Evolutionary conservation across 345 rosid species (phyloP), one percentile per base, ranked within the genome.

Genomic region (Rhizophora mangle): DNA sequence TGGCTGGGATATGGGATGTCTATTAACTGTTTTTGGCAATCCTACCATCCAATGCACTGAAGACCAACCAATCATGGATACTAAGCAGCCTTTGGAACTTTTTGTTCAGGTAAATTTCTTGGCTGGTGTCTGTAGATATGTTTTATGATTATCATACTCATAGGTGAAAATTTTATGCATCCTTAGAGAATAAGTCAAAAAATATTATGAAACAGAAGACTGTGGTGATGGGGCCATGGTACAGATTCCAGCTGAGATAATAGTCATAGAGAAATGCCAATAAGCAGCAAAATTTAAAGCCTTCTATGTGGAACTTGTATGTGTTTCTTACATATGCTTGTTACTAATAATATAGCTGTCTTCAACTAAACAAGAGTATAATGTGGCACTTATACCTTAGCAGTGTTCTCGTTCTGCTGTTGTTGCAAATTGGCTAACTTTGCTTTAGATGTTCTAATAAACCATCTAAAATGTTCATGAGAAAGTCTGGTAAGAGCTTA

Each of bases 1-100:
- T 43, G 98, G 98, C 74, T 96, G 99, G 99, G 99, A 96, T 83
- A 92, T 92, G 97, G 94, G 83, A 1, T 96, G 99, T 67, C 87
- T 96, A 20, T 94, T 96, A 37, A 76, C 83, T 19, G 88, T 92
- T 63, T 67, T 96, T 6, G 89, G 85, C 78, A 82, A 83, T 71
- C 80, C 96, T 36, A 60, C 68, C 65, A 77, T 76, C 67, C 80
- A 68, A 39, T 76, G 77, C 79, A 76, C 72, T 11, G 85, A 84
- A 69, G 86, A 85, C 79, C 83, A 65, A 74, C 83, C 77, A 63
- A 83, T 82, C 53, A 64, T 76, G 69, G 80, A 83, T 62, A 78
- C 72, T 62, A 85, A 78, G 56, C 82, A 64, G 49, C 84, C 91
- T 71, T 68, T 96, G 65, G 83, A 85, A 78, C 87, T 96, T 72